Evolutionary conservation across 2,329 filamentous ascomycete species (phyloP), one percentile per base, ranked within the genome.

Genomic region (Tolypocladium amazonense): DNA sequence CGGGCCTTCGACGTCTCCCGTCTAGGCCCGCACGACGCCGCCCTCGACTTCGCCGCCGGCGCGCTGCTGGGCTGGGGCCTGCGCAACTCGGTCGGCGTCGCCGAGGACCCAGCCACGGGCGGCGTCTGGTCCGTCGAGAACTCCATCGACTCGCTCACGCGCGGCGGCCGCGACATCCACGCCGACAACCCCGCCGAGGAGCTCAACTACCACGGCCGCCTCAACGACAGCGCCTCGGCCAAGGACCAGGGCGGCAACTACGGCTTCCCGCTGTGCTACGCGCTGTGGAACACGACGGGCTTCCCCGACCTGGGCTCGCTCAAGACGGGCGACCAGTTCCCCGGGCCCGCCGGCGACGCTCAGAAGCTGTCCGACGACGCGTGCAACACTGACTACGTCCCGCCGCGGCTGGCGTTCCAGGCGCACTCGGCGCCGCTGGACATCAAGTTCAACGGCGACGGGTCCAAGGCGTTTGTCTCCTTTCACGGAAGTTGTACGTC

Each of bases 401-500:
- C 77, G 4, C 81, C 88, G 62, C 62, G 83, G 1, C 73, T 91
- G 35, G 83, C 82, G 6, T 81, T 82, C 65, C 74, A 75, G 57
- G 82, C 88, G 1, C 89, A 92, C 68, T 86, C 81, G 68, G 88
- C 88, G 0, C 89, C 89, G 0, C 75, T 91, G 0, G 87, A 90
- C 64, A 82, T 91, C 67, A 83, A 84, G 62, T 92, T 92, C 74
- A 78, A 82, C 63, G 67, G 75, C 0, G 72, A 78, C 47, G 82
- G 82, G 41, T 80, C 78, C 15, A 79, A 77, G 2, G 87, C 86
- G 1, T 91, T 83, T 73, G 75, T 92, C 23, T 78, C 84, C 0
- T 89, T 91, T 72, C 88, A 90, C 70, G 88, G 88, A 18, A 87
- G 83, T 70, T 90, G 88, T 86, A 70, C 72, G 75, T 72, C 12